Percentiles rank a stretch among this genome's conserved stretches.
These are phyloP conservation scores for Avena atlantica DNA, from an alignment of 176 grass and related monocot species.

Conservation along the genomic window DNA sequence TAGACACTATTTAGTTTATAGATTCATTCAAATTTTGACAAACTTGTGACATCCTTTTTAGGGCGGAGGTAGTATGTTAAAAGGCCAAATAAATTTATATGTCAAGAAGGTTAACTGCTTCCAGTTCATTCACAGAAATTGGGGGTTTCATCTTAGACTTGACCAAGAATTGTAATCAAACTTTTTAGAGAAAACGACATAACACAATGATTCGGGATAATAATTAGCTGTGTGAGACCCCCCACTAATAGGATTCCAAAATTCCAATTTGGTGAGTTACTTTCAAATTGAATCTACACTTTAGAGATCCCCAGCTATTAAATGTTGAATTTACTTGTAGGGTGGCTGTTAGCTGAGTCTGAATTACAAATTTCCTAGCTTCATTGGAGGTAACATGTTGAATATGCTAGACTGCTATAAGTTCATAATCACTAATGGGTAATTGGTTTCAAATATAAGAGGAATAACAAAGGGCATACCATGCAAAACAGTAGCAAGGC, in stretches of 20 bases:
- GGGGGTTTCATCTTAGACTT: neutral
- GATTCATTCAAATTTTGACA: too few relatives aligned
- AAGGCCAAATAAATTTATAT: neutral
- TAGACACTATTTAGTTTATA: too few relatives aligned
- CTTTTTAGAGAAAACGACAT: neutral
- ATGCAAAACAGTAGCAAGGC: conserved; percentile 79
- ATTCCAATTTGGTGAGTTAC: neutral
- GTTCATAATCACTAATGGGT: neutral
- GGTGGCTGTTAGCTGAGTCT: neutral
- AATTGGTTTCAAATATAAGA: conserved; percentile 21
- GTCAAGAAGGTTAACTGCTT: neutral
- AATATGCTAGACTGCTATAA: conserved; percentile 30
- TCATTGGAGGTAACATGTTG: neutral
- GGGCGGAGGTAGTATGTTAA: neutral
- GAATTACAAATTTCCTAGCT: conserved; percentile 10
- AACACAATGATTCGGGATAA: neutral
- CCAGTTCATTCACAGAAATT: neutral
- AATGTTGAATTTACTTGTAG: neutral
- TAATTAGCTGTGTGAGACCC: neutral
- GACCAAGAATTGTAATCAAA: neutral
- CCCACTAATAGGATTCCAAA: neutral
- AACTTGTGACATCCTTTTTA: too few relatives aligned
- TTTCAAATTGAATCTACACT: neutral
- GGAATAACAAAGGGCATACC: conserved; percentile 58
- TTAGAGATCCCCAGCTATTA: neutral